Evolutionary conservation across 495 filamentous ascomycete species (phyloP), one percentile per base, ranked within the genome.

Genomic region (Lophiostoma macrostomum): DNA sequence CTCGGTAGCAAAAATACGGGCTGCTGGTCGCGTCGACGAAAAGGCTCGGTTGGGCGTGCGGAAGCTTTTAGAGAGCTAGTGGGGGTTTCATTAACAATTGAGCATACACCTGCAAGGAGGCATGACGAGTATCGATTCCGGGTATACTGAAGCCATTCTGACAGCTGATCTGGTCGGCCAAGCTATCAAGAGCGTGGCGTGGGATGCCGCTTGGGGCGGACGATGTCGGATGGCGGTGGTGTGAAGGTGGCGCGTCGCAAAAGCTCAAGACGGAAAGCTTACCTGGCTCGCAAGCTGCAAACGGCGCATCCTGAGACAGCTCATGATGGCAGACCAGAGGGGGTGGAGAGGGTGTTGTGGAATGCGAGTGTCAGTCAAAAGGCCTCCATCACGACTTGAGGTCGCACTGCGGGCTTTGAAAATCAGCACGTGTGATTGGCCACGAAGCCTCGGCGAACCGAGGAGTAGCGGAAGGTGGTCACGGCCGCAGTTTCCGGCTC

Each of bases 21-120:
- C 81, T 53, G 82, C 84, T 32, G 90, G 85, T 57, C 83, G 79
- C 47, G 91, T 90, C 34, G 87, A 87, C 50, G 91, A 93, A 75
- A 98, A 96, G 4, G 64, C 50, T 41, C 59, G 16, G 18, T 38
- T 24, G 50, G 55, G 37, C 12, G 55, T 42, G 44, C 50, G 56
- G 41, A 64, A 36, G 46, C 56, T 43, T 46, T 53, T 64, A 5
- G 55, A 56, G 46, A 64, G 42, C 60, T 64, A 14, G 24, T n/a
- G 23, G 20, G 22, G 29, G 10, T 30, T 5, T 7, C 44, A 49
- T 63, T 29, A 63, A 54, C 53, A 23, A 62, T 62, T 57, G 53
- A 36, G n/a, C 40, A 29, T 31, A 11, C 5, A 10, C 6, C 8
- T 20, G 4, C 8, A 25, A 36, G 20, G 18, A 25, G 34, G n/a